phyloP scores from a whole-genome alignment of 768 basidiomycete species.

The Lactarius trivialis region DNA sequence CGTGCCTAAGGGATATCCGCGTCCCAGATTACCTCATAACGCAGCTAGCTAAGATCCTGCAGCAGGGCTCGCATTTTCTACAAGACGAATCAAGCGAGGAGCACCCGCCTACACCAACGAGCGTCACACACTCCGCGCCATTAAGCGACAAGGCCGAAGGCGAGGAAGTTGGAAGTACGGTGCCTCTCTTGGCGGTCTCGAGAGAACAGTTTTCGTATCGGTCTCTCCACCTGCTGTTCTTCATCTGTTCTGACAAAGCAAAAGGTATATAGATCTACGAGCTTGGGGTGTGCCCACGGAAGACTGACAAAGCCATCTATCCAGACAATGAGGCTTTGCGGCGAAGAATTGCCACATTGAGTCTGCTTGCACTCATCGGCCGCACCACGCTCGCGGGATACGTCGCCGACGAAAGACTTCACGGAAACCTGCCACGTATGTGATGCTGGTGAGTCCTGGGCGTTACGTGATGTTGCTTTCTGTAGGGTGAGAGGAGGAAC shows the following conservation, averaged over 20 bases:
- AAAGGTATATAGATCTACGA: constrained; percentile 41
- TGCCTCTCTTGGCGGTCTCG: constrained; percentile 47
- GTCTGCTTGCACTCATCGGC: constrained; percentile 63
- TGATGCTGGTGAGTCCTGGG: not conserved
- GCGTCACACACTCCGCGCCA: constrained; percentile 17
- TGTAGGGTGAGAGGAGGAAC: constrained; percentile 81
- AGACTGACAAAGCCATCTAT: not conserved
- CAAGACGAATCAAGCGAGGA: constrained; percentile 21
- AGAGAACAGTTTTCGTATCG: constrained; percentile 88
- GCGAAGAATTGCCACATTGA: constrained; percentile 64
- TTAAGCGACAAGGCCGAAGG: not conserved
- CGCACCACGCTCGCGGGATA: constrained; percentile 63
- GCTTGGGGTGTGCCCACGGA: no score
- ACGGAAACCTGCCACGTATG: constrained; percentile 82
- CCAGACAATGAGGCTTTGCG: constrained; percentile 57
- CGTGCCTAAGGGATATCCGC: constrained; percentile 60
- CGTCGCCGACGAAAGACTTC: constrained; percentile 75
- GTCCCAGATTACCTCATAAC: constrained; percentile 67
- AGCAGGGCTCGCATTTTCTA: constrained; percentile 58
- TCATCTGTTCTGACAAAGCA: constrained; percentile 64
- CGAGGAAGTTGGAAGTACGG: constrained; percentile 39
- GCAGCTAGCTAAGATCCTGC: constrained; percentile 63
- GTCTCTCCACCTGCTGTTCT: constrained; percentile 84
- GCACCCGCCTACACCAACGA: constrained; percentile 8
- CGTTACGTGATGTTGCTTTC: not conserved